A percentile compares a stretch with the other conserved stretches of the same genome.
Evolutionary conservation across 78 protist genomes (phyloP).

Genomic region (Neovahlkampfia damariscottae): DNA sequence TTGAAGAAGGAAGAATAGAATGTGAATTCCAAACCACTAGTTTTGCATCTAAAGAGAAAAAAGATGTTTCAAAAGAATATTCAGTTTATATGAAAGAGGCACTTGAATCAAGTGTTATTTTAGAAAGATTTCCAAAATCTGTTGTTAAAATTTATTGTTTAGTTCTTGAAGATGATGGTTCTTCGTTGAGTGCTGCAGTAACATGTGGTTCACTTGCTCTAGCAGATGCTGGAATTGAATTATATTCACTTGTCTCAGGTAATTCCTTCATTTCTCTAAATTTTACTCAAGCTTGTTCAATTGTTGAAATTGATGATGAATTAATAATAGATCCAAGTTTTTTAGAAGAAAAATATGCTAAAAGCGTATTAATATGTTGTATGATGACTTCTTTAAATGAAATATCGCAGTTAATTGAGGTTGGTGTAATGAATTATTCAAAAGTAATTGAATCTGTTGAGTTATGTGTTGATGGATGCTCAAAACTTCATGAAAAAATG

Average conservation of each 20-base stretch:
- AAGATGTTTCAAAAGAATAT: slow-evolving; percentile 41
- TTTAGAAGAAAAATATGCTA: not conserved
- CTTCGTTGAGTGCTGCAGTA: slow-evolving; percentile 36
- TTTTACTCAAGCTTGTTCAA: slow-evolving; percentile 46
- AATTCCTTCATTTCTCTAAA: too few species aligned
- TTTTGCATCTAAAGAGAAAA: slow-evolving; percentile 32
- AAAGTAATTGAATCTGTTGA: not conserved
- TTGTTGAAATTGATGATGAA: not conserved
- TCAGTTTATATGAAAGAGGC: slow-evolving; percentile 24
- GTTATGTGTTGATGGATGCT: not conserved
- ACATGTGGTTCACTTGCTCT: slow-evolving; percentile 59
- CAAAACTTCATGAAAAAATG: not conserved
- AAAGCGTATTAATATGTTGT: not conserved
- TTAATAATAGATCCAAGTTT: not conserved
- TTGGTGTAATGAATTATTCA: not conserved
- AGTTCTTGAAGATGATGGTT: slow-evolving; percentile 70
- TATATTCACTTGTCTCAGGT: slow-evolving; percentile 60
- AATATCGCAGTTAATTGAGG: slow-evolving; percentile 14
- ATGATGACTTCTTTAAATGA: slow-evolving; percentile 9
- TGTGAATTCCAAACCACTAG: slow-evolving; percentile 50
- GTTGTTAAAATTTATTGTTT: slow-evolving; percentile 39
- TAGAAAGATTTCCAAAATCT: slow-evolving; percentile 56
- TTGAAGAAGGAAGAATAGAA: slow-evolving; percentile 40
- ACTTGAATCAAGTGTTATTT: slow-evolving; percentile 26
- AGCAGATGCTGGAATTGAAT: slow-evolving; percentile 68